Evolutionary conservation across 2,329 filamentous ascomycete species (phyloP), one percentile per base, ranked within the genome.

Genomic region (Paradendryphiella salina): DNA sequence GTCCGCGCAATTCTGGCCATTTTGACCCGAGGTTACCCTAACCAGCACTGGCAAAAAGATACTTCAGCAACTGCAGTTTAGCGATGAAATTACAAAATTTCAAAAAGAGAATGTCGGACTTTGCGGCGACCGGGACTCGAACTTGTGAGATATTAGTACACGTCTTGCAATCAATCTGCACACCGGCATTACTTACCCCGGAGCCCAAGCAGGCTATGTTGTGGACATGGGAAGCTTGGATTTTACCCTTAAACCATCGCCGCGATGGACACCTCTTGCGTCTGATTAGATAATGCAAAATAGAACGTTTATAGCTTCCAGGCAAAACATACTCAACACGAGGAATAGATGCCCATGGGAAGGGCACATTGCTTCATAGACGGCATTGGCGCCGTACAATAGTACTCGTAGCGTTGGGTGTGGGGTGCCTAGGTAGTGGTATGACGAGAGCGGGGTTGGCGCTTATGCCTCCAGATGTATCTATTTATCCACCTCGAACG

Each of bases 161-260:
- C 2, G 10, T 26, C 23, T 10, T 9, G 8, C 23, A 2, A 9
- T 26, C 8, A 9, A 26, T 10, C 10, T 5, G 23, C 10, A 10
- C 8, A 26, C 9, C 5, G 14, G 9, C 8, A 1, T 2, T 17
- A 33, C 31, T 9, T 33, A 33, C 31, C 64, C 43, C 63, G 60
- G 49, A 51, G 59, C 64, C 61, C 40, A 59, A 60, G 63, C 62
- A 63, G 38, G 29, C 50, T 34, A 37, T 28, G 39, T 51, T 36
- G 18, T 35, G 15, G 8, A 46, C 41, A 59, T 67, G 63, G 64
- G 63, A 67, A 66, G 63, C 64, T 60, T 58, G 48, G 61, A 66
- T 67, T 67, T 60, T 65, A 67, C 64, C 64, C 41, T 56, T 66
- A 65, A 67, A 67, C 63, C 60, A 67, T 60, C 50, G 49, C 45